Conservation (phyloP, 73 alveolate species). For the Symbiodinium pilosum region DNA sequence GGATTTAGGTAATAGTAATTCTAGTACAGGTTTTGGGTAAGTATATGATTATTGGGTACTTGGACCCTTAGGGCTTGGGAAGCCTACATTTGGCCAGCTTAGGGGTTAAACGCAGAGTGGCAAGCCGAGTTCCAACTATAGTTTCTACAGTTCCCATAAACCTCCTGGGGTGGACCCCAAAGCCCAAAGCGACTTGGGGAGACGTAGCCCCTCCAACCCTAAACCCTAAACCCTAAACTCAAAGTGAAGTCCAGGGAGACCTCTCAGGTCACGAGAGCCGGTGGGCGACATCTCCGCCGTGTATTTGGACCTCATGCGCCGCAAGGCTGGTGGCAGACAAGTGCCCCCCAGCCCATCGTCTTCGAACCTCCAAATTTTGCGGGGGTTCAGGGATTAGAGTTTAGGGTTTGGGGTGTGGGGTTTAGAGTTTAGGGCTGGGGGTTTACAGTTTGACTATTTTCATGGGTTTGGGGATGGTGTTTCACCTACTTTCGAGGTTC, state of each 20-base stretch:
- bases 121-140: not conserved
- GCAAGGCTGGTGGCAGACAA: not conserved
- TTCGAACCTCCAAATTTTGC: too few relatives aligned
- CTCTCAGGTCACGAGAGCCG: slow-evolving; percentile 68
- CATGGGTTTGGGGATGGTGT: not conserved
- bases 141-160: not conserved
- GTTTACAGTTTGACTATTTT: not conserved
- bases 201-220: not conserved
- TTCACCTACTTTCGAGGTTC: too few relatives aligned
- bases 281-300: slow-evolving; percentile 70
- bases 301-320: slow-evolving; percentile 55
- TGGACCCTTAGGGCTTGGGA: too few relatives aligned
- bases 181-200: not conserved
- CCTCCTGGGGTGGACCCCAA: not conserved
- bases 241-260: not conserved
- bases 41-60: too few relatives aligned
- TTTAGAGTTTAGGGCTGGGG: not conserved
- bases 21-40: too few relatives aligned
- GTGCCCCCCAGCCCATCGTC: too few relatives aligned
- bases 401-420: not conserved
- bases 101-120: too few relatives aligned
- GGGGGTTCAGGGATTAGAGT: not conserved
- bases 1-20: too few relatives aligned
- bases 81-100: too few relatives aligned
- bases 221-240: not conserved